Percentiles rank a stretch among this genome's conserved stretches.
Conservation (phyloP, 495 filamentous ascomycete genomes). For the Lentithecium fluviatile region DNA sequence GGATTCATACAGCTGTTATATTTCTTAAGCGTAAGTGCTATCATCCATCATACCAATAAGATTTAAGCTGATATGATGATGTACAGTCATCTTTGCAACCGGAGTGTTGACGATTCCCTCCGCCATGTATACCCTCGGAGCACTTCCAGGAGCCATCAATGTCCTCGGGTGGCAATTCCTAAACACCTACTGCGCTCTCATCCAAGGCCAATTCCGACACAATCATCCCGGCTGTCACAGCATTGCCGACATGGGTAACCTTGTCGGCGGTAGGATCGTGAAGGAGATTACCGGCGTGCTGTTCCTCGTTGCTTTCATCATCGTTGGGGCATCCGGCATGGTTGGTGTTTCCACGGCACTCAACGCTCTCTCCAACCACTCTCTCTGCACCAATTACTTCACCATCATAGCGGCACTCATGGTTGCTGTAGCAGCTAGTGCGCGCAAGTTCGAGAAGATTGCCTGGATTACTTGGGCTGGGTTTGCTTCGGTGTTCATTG, state of each 20-base stretch:
- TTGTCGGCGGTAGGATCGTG: constrained; percentile 63
- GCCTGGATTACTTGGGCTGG: constrained; percentile 51
- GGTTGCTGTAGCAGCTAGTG: constrained; percentile 62
- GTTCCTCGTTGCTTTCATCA: constrained; percentile 66
- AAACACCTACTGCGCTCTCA: constrained; percentile 45
- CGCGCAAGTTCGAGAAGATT: constrained; percentile 60
- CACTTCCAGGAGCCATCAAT: constrained; percentile 44
- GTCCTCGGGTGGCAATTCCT: constrained; percentile 48
- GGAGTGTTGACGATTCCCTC: constrained; percentile 38
- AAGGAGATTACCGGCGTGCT: constrained; percentile 63
- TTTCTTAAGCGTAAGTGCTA: constrained; percentile 50
- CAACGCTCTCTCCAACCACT: constrained; percentile 62
- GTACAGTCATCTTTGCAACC: constrained; percentile 27
- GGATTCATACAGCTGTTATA: constrained; percentile 57
- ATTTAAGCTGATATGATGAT: background rate
- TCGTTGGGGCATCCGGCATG: constrained; percentile 73
- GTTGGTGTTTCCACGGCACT: constrained; percentile 71
- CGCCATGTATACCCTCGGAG: constrained; percentile 47
- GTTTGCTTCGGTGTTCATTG: constrained; percentile 67
- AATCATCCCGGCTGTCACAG: constrained; percentile 66
- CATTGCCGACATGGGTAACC: constrained; percentile 67
- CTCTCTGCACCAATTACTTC: constrained; percentile 67
- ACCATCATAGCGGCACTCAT: constrained; percentile 63
- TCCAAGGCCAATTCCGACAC: constrained; percentile 66
- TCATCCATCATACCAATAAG: background rate